Evolutionary conservation across 1,139 yeast genomes (phyloP), one percentile per base, ranked within the genome.

Genomic region (Saccharomyces hybrid): DNA sequence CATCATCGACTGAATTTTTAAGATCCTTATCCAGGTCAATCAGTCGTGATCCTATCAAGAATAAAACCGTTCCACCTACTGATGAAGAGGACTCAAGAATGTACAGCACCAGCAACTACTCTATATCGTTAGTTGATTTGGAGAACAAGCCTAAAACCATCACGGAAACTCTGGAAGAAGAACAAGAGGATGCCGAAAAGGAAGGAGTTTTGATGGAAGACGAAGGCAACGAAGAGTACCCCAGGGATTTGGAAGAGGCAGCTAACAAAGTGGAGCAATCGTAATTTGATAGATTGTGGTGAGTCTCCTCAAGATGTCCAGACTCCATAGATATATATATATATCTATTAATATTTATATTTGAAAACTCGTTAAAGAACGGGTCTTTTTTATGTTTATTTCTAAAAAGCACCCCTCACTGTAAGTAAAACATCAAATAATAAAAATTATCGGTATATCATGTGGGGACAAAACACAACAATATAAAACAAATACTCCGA

Each of bases 11-110:
- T 23, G 69, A 62, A 26, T 66, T 64, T 54, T 54, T 65, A 52
- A 62, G 67, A 49, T 65, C 69, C 4, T 53, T 66, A 32, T 65
- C 67, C 6, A 62, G 68, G 46, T 66, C 70, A 9, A 50, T 65
- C 47, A 62, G 62, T 51, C 61, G 65, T 48, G 68, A 61, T 53
- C 59, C 61, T 2, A 13, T 5, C 4, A 38, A 38, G 11, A 38
- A 38, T 5, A 38, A 16, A 16, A 38, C 44, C 5, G 44, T 38
- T 38, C 9, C 25, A 3, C 44, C 44, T 3, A 0, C 44, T 16
- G 7, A 38, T 1, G 50, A 20, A 11, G 47, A 46, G 3, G 44
- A 38, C 23, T 38, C 44, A 1, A 47, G 32, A 8, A 6, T 47
- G 25, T 47, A 25, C 26, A 20, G 31, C 5, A 52, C 54, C 6